phyloP scores from a whole-genome alignment of 352 stramenopile genomes.

The Aphanomyces invadans region DNA sequence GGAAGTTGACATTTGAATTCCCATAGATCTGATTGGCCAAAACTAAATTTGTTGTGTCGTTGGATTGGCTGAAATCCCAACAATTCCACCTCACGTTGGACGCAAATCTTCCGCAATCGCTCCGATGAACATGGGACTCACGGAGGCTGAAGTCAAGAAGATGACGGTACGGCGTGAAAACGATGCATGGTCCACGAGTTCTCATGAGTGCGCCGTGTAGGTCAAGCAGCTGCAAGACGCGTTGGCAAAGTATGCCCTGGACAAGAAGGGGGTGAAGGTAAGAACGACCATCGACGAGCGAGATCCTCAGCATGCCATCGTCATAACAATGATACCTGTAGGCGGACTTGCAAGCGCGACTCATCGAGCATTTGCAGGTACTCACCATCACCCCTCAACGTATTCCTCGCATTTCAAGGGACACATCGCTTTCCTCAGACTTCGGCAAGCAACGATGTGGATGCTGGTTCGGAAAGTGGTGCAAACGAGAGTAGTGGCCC shows the following conservation, averaged over 20 bases:
- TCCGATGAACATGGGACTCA: neutral
- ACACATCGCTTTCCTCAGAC: too few species aligned
- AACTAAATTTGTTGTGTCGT: neutral
- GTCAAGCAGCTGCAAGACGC: slow-evolving; percentile 47
- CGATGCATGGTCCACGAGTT: neutral
- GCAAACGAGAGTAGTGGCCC: too few species aligned
- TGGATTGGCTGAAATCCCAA: neutral
- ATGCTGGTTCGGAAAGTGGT: too few species aligned
- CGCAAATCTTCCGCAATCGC: neutral
- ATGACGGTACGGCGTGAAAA: neutral
- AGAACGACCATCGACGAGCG: neutral
- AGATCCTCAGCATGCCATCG: too few species aligned
- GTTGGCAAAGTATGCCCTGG: slow-evolving; percentile 37
- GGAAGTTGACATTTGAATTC: neutral
- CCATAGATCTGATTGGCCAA: neutral
- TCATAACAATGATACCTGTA: neutral
- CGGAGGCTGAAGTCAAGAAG: neutral
- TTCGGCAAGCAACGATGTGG: too few species aligned
- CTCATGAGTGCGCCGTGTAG: slow-evolving; percentile 26
- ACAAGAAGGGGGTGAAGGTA: slow-evolving; percentile 39
- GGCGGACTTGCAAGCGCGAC: slow-evolving; percentile 34
- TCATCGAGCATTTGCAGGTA: slow-evolving; percentile 31
- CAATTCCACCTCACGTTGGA: neutral
- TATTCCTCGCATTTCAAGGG: too few species aligned
- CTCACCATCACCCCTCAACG: too few species aligned